phyloP scores from a whole-genome alignment of 164 flowering plant species.

The Nelumbo lutea region DNA sequence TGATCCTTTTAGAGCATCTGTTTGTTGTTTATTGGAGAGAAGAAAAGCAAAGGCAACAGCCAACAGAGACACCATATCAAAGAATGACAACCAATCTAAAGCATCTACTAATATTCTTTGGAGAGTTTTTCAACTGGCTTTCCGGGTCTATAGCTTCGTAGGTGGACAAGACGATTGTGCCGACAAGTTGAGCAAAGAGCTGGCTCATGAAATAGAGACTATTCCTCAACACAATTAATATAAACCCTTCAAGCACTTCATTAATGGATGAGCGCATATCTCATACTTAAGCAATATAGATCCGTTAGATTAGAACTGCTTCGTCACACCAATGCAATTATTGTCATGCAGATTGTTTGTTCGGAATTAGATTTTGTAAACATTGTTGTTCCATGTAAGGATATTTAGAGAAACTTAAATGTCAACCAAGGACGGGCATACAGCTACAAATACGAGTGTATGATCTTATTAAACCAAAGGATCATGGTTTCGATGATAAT shows the following conservation, averaged over 20 bases:
- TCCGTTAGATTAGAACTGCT: slow-evolving; percentile 1
- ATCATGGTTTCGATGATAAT: too few species aligned
- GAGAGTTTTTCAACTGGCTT: slow-evolving; percentile 83
- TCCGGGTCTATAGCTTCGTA: slow-evolving; percentile 69
- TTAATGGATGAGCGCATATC: too few species aligned
- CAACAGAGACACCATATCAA: slow-evolving; percentile 19
- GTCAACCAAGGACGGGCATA: too few species aligned
- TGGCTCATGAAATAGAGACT: too few species aligned
- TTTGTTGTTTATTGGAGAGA: slow-evolving; percentile 33
- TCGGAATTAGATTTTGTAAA: neutral
- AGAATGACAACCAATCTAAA: slow-evolving; percentile 25
- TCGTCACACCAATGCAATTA: slow-evolving; percentile 3
- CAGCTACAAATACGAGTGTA: too few species aligned
- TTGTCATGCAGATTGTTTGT: too few species aligned
- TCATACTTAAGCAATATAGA: too few species aligned
- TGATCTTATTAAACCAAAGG: too few species aligned
- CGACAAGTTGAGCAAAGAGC: slow-evolving; percentile 39
- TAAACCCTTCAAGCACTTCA: too few species aligned
- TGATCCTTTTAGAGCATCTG: neutral
- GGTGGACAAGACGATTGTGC: slow-evolving; percentile 91
- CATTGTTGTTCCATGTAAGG: too few species aligned
- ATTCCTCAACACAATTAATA: too few species aligned
- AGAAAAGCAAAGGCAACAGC: slow-evolving; percentile 35
- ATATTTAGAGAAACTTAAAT: too few species aligned
- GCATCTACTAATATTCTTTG: slow-evolving; percentile 52